Conservation (phyloP, 495 filamentous ascomycete species). For the Penicillium coprophilum region DNA sequence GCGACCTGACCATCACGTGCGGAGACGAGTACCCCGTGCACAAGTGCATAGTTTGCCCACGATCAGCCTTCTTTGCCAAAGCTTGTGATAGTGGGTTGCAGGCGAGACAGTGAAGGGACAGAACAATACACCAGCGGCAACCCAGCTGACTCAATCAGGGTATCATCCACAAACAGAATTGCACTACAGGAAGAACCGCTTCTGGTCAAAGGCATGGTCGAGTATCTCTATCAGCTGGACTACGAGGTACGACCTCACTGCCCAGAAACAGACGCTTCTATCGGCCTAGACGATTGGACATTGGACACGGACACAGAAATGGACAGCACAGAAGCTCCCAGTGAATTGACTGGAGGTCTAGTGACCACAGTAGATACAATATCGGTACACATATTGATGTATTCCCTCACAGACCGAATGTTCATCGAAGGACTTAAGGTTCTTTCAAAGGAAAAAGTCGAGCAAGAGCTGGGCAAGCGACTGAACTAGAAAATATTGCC, state of each 20-base stretch:
- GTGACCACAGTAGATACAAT: neutral
- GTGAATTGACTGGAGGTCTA: neutral
- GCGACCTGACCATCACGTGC: constrained; percentile 22
- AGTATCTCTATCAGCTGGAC: constrained; percentile 24
- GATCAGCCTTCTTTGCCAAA: constrained; percentile 21
- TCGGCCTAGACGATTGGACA: too few relatives aligned
- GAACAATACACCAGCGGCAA: neutral
- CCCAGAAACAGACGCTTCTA: neutral
- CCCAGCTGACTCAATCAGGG: neutral
- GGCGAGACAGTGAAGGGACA: neutral
- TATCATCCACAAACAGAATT: constrained; percentile 13
- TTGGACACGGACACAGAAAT: too few relatives aligned
- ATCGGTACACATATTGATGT: constrained; percentile 19
- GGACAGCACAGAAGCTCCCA: neutral
- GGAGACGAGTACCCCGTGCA: constrained; percentile 19
- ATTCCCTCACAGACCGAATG: constrained; percentile 22
- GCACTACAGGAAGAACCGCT: constrained; percentile 16
- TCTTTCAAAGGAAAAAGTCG: constrained; percentile 13
- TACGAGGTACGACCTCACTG: constrained; percentile 2
- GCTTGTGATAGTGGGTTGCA: constrained; percentile 10
- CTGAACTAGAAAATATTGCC: constrained; percentile 27
- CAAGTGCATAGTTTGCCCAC: constrained; percentile 19
- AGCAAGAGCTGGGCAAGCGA: constrained; percentile 6
- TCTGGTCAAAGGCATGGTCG: constrained; percentile 17
- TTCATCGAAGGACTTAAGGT: constrained; percentile 19